phyloP scores from a whole-genome alignment of 129 eudicot species.

The Tagetes erecta region DNA sequence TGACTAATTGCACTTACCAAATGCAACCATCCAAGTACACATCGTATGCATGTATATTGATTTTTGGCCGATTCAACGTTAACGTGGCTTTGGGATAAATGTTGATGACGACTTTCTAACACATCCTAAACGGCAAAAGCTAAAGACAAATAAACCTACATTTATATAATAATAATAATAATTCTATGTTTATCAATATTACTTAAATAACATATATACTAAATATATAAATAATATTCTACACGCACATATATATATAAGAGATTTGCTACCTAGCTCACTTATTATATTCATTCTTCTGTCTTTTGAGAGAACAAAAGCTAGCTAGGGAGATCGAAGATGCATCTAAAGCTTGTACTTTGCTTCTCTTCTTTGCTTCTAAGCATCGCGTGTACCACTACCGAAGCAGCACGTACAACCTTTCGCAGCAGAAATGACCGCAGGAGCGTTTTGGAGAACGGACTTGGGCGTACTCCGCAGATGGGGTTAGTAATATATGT shows the following conservation, averaged over 20 bases:
- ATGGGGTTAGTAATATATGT: conserved; percentile 54
- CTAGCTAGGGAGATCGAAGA: conserved; percentile 1
- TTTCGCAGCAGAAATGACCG: conserved; percentile 23
- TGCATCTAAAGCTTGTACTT: conserved; percentile 35
- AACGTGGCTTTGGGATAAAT: conserved; percentile 31
- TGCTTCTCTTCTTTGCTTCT: conserved; percentile 31
- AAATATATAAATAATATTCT: background rate
- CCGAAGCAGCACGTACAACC: conserved; percentile 32
- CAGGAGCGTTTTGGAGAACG: conserved; percentile 47
- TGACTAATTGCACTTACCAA: conserved; percentile 3
- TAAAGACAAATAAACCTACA: background rate
- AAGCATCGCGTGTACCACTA: conserved; percentile 15
- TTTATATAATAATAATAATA: no score
- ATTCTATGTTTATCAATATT: background rate
- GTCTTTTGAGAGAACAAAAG: background rate
- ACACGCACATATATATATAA: conserved; percentile 2
- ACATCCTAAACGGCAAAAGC: conserved; percentile 27
- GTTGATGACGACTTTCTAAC: conserved; percentile 26
- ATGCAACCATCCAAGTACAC: conserved; percentile 19
- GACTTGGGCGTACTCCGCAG: conserved; percentile 65
- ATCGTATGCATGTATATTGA: background rate
- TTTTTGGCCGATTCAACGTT: conserved; percentile 23
- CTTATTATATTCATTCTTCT: conserved; percentile 18
- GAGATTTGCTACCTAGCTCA: conserved; percentile 13
- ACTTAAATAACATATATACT: background rate